Conservation (phyloP, 2,329 filamentous ascomycete species). For the Tolypocladium cylindrosporum region DNA sequence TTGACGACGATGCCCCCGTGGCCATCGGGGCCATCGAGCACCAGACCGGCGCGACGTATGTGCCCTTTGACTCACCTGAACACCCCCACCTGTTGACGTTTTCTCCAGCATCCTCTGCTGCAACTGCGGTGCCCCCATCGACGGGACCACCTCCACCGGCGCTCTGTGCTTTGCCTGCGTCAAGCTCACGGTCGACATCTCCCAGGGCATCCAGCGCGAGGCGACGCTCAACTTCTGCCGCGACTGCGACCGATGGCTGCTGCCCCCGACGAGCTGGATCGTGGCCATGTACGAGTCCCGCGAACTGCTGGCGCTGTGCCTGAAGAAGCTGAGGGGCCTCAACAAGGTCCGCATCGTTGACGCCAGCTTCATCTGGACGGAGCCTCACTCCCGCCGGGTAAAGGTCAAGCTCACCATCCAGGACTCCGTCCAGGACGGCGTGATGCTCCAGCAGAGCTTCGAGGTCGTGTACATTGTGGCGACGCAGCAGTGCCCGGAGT, state of each 20-base stretch:
- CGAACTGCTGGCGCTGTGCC: slow-evolving; percentile 83
- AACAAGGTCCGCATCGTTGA: slow-evolving; percentile 91
- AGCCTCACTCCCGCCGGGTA: slow-evolving; percentile 85
- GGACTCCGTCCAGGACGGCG: slow-evolving; percentile 50
- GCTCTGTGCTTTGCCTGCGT: slow-evolving; percentile 95
- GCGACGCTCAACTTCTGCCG: slow-evolving; percentile 82
- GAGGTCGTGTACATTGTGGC: slow-evolving; percentile 89
- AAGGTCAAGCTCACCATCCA: slow-evolving; percentile 96
- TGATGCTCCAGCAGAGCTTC: slow-evolving; percentile 81
- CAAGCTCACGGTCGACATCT: slow-evolving; percentile 89
- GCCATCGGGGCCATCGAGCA: slow-evolving; percentile 21
- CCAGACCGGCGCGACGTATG: slow-evolving; percentile 30
- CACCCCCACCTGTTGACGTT: background rate
- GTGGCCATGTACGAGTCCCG: slow-evolving; percentile 77
- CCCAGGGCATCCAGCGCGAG: slow-evolving; percentile 82
- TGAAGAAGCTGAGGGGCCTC: slow-evolving; percentile 78
- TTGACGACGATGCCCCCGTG: slow-evolving; percentile 32
- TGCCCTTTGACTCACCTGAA: slow-evolving; percentile 1
- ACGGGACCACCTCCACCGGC: slow-evolving; percentile 76
- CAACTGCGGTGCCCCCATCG: slow-evolving; percentile 93
- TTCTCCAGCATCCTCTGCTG: slow-evolving; percentile 71
- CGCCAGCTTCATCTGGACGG: slow-evolving; percentile 95
- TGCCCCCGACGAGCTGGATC: slow-evolving; percentile 80
- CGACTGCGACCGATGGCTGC: slow-evolving; percentile 90
- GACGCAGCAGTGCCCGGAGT: slow-evolving; percentile 90